Conservation (phyloP, 306 rosid genomes). For the Casuarina glauca region DNA sequence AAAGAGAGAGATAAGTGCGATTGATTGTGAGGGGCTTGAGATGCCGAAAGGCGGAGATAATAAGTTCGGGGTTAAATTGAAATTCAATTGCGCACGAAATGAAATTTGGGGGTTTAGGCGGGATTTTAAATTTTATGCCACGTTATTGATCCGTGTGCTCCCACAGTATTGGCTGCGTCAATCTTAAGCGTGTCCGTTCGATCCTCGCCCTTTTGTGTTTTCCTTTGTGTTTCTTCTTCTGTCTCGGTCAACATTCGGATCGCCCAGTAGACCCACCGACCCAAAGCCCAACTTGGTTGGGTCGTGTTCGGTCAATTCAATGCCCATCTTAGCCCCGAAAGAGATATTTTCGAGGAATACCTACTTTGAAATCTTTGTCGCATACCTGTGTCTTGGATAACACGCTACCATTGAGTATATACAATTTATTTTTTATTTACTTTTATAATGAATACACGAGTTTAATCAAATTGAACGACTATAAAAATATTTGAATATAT, state of each 20-base stretch:
- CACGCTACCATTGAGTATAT: too few relatives aligned
- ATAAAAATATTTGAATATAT: too few relatives aligned
- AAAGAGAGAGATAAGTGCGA: constrained; percentile 14
- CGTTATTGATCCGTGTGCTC: constrained; percentile 55
- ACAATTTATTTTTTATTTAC: too few relatives aligned
- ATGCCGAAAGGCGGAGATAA: constrained; percentile 44
- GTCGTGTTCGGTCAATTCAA: too few relatives aligned
- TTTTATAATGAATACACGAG: too few relatives aligned
- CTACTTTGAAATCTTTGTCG: too few relatives aligned
- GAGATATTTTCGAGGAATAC: too few relatives aligned
- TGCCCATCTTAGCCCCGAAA: too few relatives aligned
- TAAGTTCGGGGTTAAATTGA: constrained; percentile 57
- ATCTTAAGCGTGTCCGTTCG: constrained; percentile 23
- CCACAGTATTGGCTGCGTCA: constrained; percentile 40
- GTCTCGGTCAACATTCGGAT: background rate
- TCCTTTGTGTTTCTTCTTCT: constrained; percentile 35
- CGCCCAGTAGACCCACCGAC: too few relatives aligned
- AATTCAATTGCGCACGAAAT: constrained; percentile 82
- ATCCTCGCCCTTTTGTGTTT: constrained; percentile 32
- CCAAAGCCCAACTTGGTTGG: too few relatives aligned
- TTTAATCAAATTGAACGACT: too few relatives aligned
- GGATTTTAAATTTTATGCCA: constrained; percentile 80
- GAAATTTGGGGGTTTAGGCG: constrained; percentile 82
- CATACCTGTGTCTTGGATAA: too few relatives aligned
- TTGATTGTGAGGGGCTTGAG: constrained; percentile 13